phyloP scores from a whole-genome alignment of 768 basidiomycete species.

The Ramaria rubella region DNA sequence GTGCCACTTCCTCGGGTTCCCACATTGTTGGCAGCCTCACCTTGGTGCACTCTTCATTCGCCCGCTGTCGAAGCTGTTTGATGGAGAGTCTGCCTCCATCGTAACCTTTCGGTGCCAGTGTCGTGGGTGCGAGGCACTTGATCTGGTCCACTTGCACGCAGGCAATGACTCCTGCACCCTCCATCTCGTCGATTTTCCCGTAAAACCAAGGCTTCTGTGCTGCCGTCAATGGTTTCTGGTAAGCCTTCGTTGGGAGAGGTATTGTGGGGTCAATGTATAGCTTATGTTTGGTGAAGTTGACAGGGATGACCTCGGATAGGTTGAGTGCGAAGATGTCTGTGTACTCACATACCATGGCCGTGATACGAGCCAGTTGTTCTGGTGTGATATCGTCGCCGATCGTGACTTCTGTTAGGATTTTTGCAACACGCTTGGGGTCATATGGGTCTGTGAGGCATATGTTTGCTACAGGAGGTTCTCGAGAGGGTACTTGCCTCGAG shows the following conservation, averaged over 20 bases:
- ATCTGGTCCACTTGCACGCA: constrained; percentile 26
- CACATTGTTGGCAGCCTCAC: constrained; percentile 16
- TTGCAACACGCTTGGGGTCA: constrained; percentile 15
- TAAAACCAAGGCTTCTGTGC: constrained; percentile 28
- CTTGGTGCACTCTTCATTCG: constrained; percentile 30
- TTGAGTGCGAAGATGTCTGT: constrained; percentile 37
- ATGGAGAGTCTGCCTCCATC: constrained; percentile 11
- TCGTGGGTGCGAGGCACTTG: constrained; percentile 30
- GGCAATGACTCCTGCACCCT: constrained; percentile 28
- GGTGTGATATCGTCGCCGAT: constrained; percentile 27
- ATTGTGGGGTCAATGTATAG: constrained; percentile 27
- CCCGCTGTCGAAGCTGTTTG: constrained; percentile 17
- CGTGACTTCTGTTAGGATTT: constrained; percentile 14
- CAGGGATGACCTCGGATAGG: constrained; percentile 30
- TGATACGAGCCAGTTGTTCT: constrained; percentile 20
- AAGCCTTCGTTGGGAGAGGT: constrained; percentile 25
- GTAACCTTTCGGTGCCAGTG: constrained; percentile 33
- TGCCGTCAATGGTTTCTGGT: constrained; percentile 26
- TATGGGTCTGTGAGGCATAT: constrained; percentile 10
- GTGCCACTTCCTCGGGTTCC: not conserved
- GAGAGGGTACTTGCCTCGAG: too few species aligned
- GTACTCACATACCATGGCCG: constrained; percentile 21
- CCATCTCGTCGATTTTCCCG: constrained; percentile 29
- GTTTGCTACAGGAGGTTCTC: too few species aligned
- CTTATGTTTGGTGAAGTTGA: constrained; percentile 27